Conservation (phyloP, 2,329 filamentous ascomycete species). For the Dactylonectria estremocensis region DNA sequence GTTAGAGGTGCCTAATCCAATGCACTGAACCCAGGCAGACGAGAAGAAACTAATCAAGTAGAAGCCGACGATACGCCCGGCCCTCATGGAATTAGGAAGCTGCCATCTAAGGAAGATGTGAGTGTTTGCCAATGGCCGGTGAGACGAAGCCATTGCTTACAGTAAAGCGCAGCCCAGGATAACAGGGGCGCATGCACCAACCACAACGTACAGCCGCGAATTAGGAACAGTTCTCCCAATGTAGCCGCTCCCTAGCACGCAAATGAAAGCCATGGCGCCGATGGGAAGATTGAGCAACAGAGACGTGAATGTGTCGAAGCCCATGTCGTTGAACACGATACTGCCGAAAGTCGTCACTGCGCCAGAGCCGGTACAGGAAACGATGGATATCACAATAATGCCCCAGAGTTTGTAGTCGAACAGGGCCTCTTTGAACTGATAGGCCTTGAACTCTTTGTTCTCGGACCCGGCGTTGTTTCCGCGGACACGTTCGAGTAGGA, state of each 20-base stretch:
- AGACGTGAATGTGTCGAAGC: slow-evolving; percentile 51
- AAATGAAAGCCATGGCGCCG: slow-evolving; percentile 50
- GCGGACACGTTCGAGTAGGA: slow-evolving; percentile 47
- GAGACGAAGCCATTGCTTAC: slow-evolving; percentile 35
- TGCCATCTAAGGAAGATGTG: slow-evolving; percentile 37
- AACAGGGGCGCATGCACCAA: slow-evolving; percentile 45
- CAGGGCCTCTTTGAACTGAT: slow-evolving; percentile 49
- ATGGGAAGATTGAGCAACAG: slow-evolving; percentile 53
- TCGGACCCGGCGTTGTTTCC: slow-evolving; percentile 49
- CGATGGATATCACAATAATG: slow-evolving; percentile 47
- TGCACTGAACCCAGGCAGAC: slow-evolving; percentile 50
- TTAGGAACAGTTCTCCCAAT: slow-evolving; percentile 44
- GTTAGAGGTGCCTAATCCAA: slow-evolving; percentile 52
- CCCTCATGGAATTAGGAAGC: slow-evolving; percentile 38
- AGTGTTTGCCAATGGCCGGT: background rate
- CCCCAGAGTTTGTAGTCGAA: slow-evolving; percentile 50
- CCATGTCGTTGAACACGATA: slow-evolving; percentile 53
- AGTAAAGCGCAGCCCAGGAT: slow-evolving; percentile 49
- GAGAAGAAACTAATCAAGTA: slow-evolving; percentile 52
- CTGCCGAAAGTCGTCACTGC: slow-evolving; percentile 50
- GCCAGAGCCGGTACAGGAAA: slow-evolving; percentile 49
- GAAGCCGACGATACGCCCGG: slow-evolving; percentile 49
- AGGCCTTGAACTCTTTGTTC: slow-evolving; percentile 47
- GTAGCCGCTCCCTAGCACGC: slow-evolving; percentile 51
- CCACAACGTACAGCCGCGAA: slow-evolving; percentile 48